Conservation (phyloP, 2,329 filamentous ascomycete species). For the Emergomyces pasteurianus region DNA sequence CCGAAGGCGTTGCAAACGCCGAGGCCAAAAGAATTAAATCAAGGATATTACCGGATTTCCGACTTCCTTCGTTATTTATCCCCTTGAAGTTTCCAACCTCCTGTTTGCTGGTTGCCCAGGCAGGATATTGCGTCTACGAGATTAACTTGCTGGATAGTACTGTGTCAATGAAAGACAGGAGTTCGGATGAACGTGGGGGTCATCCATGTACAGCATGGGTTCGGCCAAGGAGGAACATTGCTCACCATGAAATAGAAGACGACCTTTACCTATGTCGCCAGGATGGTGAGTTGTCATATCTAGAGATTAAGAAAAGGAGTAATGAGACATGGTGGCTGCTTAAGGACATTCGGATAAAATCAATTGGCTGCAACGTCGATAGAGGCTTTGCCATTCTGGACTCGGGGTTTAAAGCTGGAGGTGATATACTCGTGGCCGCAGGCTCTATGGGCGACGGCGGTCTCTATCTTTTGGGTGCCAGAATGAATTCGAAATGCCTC, state of each 20-base stretch:
- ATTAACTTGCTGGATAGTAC: not conserved
- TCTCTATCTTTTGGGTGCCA: conserved; percentile 57
- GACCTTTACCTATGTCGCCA: conserved; percentile 78
- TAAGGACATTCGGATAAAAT: conserved; percentile 49
- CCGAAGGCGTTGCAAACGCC: conserved; percentile 16
- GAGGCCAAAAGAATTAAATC: conserved; percentile 20
- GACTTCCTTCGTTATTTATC: conserved; percentile 57
- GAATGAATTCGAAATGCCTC: conserved; percentile 42
- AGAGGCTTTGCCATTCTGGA: conserved; percentile 60
- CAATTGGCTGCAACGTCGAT: conserved; percentile 62
- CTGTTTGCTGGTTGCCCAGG: conserved; percentile 57
- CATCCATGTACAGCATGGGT: conserved; percentile 73
- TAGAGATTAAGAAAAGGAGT: conserved; percentile 52
- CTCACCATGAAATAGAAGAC: conserved; percentile 55
- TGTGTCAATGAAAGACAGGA: not conserved
- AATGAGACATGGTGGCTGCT: conserved; percentile 29
- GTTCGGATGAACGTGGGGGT: not conserved
- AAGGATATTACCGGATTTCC: conserved; percentile 25
- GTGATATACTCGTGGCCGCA: conserved; percentile 68
- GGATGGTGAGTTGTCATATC: conserved; percentile 65
- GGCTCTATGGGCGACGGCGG: conserved; percentile 69
- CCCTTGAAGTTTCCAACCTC: conserved; percentile 59
- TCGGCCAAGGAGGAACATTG: conserved; percentile 55
- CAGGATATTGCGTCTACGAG: conserved; percentile 34
- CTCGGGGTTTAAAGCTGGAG: conserved; percentile 50